Percentiles rank a stretch among this genome's conserved stretches.
Evolutionary conservation across 2,329 filamentous ascomycete genomes (phyloP).

Genomic region (Penicillium rolfsii): DNA sequence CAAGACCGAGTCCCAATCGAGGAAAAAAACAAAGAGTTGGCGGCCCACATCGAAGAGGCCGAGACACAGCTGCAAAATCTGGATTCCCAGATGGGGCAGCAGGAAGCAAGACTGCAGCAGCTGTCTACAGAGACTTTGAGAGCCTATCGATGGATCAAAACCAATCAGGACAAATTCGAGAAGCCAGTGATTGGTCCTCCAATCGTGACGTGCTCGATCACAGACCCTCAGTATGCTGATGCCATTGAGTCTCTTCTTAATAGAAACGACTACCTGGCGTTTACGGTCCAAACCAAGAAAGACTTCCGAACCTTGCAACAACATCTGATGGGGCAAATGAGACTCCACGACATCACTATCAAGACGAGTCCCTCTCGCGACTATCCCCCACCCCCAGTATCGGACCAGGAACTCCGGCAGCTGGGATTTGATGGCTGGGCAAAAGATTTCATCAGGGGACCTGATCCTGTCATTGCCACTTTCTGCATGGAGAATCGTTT

Average conservation of each 20-base stretch:
- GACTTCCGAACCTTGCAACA: slow-evolving; percentile 76
- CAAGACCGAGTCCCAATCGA: slow-evolving; percentile 38
- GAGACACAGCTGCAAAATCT: slow-evolving; percentile 61
- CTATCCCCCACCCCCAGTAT: slow-evolving; percentile 57
- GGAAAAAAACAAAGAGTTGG: slow-evolving; percentile 41
- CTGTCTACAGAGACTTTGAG: slow-evolving; percentile 65
- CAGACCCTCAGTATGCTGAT: slow-evolving; percentile 67
- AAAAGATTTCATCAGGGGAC: slow-evolving; percentile 77
- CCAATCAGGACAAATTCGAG: slow-evolving; percentile 70
- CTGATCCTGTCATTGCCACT: slow-evolving; percentile 82
- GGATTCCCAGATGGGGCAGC: slow-evolving; percentile 74
- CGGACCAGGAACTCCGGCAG: slow-evolving; percentile 56
- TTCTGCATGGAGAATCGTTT: slow-evolving; percentile 74
- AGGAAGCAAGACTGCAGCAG: slow-evolving; percentile 66
- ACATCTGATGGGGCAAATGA: slow-evolving; percentile 65
- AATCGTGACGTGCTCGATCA: slow-evolving; percentile 77
- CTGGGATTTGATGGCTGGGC: slow-evolving; percentile 80
- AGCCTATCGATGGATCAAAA: slow-evolving; percentile 82
- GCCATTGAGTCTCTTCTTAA: slow-evolving; percentile 63
- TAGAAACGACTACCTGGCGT: slow-evolving; percentile 57
- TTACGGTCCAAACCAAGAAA: slow-evolving; percentile 74
- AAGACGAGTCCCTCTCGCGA: slow-evolving; percentile 63
- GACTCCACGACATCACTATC: slow-evolving; percentile 71
- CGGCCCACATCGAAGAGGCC: slow-evolving; percentile 45
- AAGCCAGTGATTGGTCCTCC: slow-evolving; percentile 80